Evolutionary conservation across 192 early-diverging fungal species (phyloP).

Genomic region (Nowakowskiella sp.): DNA sequence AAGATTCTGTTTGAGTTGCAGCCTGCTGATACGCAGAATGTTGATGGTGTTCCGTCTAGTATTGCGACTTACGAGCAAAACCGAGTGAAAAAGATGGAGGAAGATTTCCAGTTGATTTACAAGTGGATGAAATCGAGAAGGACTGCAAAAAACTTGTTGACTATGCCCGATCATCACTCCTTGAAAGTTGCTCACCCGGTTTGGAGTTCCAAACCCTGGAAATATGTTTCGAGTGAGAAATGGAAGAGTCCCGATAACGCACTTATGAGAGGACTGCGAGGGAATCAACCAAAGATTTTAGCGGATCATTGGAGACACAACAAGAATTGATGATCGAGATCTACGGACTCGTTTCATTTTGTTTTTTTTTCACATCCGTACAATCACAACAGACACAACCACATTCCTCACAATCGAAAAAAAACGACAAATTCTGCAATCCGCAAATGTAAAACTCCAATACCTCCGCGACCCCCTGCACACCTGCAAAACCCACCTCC

Average conservation of each 20-base stretch:
- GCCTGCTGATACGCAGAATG: background rate
- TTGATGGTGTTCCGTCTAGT: background rate
- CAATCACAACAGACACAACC: too few relatives aligned
- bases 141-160: conserved; percentile 24
- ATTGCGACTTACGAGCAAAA: background rate
- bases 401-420: too few relatives aligned
- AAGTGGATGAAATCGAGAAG: conserved; percentile 27
- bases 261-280: too few relatives aligned
- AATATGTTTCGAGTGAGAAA: conserved; percentile 34
- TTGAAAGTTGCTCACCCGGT: conserved; percentile 18
- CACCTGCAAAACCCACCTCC: too few relatives aligned
- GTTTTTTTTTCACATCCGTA: too few relatives aligned
- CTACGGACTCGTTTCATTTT: too few relatives aligned
- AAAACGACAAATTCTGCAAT: too few relatives aligned
- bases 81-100: conserved; percentile 15
- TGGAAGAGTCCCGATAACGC: conserved; percentile 33
- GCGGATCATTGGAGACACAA: too few relatives aligned
- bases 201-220: conserved; percentile 37
- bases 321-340: too few relatives aligned
- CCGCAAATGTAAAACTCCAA: too few relatives aligned
- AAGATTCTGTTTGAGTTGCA: conserved; percentile 76
- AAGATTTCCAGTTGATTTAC: conserved; percentile 19
- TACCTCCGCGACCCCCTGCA: too few relatives aligned
- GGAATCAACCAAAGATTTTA: too few relatives aligned
- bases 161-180: conserved; percentile 22